These are phyloP conservation scores for Musa balbisiana DNA, from an alignment of 202 grass and related monocot genomes.

Conservation along the genomic window DNA sequence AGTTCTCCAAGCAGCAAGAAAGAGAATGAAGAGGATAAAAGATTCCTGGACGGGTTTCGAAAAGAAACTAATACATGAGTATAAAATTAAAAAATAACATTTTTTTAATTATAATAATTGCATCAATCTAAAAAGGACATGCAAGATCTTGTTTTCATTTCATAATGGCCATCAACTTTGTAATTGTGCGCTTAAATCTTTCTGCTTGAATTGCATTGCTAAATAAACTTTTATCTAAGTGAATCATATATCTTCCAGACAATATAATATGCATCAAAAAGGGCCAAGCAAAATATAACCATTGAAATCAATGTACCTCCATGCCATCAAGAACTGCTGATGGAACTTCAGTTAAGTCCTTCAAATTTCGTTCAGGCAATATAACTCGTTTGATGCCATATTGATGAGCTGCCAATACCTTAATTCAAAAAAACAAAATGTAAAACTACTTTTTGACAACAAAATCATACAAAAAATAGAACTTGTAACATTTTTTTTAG, in stretches of 20 bases:
- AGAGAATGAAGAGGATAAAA: no score
- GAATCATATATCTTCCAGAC: background rate
- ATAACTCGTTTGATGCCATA: conserved; percentile 98
- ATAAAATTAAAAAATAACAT: no score
- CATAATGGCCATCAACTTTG: no score
- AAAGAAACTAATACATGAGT: no score
- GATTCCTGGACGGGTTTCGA: no score
- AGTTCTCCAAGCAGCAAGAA: no score
- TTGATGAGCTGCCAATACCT: conserved; percentile 87
- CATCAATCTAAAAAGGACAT: no score
- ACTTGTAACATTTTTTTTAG: background rate
- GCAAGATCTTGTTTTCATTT: no score
- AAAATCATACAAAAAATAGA: background rate
- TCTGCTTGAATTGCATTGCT: no score
- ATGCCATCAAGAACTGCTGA: conserved; percentile 62
- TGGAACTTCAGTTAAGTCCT: conserved; percentile 87
- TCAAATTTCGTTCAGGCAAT: conserved; percentile 89
- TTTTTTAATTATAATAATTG: no score
- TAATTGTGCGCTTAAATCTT: no score
- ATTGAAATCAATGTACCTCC: conserved; percentile 47
- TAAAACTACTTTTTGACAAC: background rate
- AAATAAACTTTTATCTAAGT: background rate
- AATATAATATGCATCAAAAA: background rate
- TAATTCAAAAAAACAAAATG: conserved; percentile 10
- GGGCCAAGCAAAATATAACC: background rate